Conservation (phyloP, 768 basidiomycete genomes). For the Floccularia luteovirens region DNA sequence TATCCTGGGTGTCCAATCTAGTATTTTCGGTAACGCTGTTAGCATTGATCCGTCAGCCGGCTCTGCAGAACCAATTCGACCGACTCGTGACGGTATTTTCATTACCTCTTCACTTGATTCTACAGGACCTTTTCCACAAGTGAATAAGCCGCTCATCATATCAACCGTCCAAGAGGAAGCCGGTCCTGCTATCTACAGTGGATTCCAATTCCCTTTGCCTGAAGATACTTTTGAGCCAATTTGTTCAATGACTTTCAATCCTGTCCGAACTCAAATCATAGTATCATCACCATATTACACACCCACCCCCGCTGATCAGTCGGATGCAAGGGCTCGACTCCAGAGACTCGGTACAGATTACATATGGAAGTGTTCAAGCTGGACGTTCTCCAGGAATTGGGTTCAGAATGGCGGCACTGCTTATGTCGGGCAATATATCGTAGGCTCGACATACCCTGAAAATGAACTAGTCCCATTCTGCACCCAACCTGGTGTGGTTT, state of each 20-base stretch:
- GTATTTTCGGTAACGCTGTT: slow-evolving; percentile 32
- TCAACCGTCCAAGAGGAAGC: slow-evolving; percentile 72
- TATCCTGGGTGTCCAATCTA: slow-evolving; percentile 48
- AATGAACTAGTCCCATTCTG: slow-evolving; percentile 55
- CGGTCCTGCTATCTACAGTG: slow-evolving; percentile 47
- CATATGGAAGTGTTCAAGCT: slow-evolving; percentile 61
- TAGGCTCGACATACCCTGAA: slow-evolving; percentile 67
- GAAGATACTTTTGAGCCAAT: slow-evolving; percentile 25
- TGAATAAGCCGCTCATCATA: slow-evolving; percentile 61
- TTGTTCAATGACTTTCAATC: slow-evolving; percentile 38
- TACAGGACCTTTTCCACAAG: slow-evolving; percentile 47
- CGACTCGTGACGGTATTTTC: slow-evolving; percentile 60
- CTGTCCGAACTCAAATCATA: slow-evolving; percentile 31
- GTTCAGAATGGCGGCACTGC: slow-evolving; percentile 53
- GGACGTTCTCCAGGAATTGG: slow-evolving; percentile 68
- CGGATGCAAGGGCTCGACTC: slow-evolving; percentile 49
- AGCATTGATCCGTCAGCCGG: slow-evolving; percentile 48
- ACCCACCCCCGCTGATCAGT: slow-evolving; percentile 18
- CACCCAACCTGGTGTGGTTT: slow-evolving; percentile 47
- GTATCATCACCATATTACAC: slow-evolving; percentile 40
- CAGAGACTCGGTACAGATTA: slow-evolving; percentile 60
- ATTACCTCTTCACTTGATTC: slow-evolving; percentile 62
- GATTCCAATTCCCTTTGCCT: slow-evolving; percentile 30
- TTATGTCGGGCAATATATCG: slow-evolving; percentile 57
- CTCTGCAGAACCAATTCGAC: slow-evolving; percentile 51